Evolutionary conservation across 1,284 basidiomycete genomes (phyloP), one percentile per base, ranked within the genome.

Genomic region (Cutaneotrichosporon sp.): DNA sequence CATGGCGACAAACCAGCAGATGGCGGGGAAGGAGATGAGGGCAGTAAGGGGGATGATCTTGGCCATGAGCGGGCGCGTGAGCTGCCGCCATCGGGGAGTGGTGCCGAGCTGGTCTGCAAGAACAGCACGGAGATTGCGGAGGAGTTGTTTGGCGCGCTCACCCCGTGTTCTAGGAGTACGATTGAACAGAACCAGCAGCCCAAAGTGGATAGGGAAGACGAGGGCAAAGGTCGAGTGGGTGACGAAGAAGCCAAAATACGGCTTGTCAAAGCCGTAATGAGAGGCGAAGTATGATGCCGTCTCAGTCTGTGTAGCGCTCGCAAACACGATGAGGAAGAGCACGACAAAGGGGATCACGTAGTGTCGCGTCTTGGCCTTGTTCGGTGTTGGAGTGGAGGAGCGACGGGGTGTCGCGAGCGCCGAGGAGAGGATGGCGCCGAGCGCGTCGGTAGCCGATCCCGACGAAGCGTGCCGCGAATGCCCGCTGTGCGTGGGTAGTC

Each of bases 221-320:
- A 77, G 61, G 34, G 71, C 40, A 65, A 81, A 80, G 5, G 76
- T 75, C n/a, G 73, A 72, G 64, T 81, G 80, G 1, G 80, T 80
- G n/a, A 80, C 68, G 65, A 72, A 81, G 67, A 81, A 81, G 31
- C 76, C 75, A 40, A 81, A 79, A 65, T 80, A 81, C 5, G 79
- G 74, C 67, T 80, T 73, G 66, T 76, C 72, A 58, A 73, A 81
- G 31, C 66, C 70, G 31, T 72, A 60, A 46, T 68, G 34, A 31
- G 58, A 52, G 11, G 71, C 65, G 42, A 75, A 58, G 59, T 74
- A 67, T 49, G 77, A 74, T 3, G 80, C 78, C 30, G 76, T 65
- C 62, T 80, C 80, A 0, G 80, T 81, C 66, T 81, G 79, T 4
- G 70, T 69, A 13, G 77, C 73, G 14, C 73, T 74, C 10, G 78